Percentiles rank a stretch among this genome's conserved stretches.
phyloP scores from a whole-genome alignment of 805 yeast species.

The Saccharomycopsis javanensis region DNA sequence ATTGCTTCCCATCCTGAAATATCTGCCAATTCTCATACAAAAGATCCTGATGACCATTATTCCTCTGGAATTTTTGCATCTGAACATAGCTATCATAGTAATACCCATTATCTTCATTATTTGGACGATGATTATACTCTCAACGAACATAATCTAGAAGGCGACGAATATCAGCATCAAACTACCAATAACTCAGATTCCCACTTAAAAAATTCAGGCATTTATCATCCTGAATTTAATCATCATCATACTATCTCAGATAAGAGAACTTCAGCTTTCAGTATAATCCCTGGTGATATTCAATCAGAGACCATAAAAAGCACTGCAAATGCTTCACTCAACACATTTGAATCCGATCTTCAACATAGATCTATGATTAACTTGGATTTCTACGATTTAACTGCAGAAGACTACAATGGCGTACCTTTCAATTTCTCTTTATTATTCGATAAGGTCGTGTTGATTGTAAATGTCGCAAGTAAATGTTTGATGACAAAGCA shows the following conservation, averaged over 20 bases:
- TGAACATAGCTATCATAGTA: neutral
- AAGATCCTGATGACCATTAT: too few species aligned
- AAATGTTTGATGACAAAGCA: slow-evolving; percentile 52
- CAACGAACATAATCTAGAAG: neutral
- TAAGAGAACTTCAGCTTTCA: neutral
- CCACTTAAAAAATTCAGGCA: neutral
- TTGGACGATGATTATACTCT: neutral
- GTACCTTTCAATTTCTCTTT: slow-evolving; percentile 30
- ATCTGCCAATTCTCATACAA: too few species aligned
- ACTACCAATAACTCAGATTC: neutral
- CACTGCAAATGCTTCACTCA: neutral
- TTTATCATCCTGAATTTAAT: neutral
- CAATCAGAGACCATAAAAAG: neutral
- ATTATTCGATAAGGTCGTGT: slow-evolving; percentile 38
- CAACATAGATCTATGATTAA: slow-evolving; percentile 9
- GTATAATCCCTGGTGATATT: neutral
- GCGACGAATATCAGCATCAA: neutral
- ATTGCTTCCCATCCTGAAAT: too few species aligned
- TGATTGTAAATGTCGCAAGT: slow-evolving; percentile 38
- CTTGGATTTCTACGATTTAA: slow-evolving; percentile 31
- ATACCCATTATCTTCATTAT: neutral
- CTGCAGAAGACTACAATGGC: slow-evolving; percentile 32
- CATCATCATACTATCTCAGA: neutral
- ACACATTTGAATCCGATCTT: neutral
- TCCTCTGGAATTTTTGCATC: neutral